Evolutionary conservation across 1,139 yeast species (phyloP).

Genomic region (Wickerhamomyces sp.): DNA sequence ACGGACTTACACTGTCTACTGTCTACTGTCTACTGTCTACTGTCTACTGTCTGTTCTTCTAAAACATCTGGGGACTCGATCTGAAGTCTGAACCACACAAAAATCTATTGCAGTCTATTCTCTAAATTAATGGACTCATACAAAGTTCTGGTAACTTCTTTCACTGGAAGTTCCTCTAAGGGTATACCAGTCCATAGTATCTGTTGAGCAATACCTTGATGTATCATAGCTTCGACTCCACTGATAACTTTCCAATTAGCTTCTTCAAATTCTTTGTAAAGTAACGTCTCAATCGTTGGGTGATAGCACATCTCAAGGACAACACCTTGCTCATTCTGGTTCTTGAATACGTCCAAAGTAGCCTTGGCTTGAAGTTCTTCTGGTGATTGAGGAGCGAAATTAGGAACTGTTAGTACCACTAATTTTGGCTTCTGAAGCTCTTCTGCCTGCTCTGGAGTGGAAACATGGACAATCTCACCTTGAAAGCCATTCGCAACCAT

Average conservation of each 20-base stretch:
- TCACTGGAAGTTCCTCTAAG: constrained; percentile 15
- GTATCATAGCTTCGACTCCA: constrained; percentile 25
- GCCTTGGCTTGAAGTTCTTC: constrained; percentile 18
- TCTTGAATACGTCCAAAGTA: constrained; percentile 17
- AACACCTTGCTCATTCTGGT: constrained; percentile 15
- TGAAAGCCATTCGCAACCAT: constrained; percentile 19
- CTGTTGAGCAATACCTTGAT: constrained; percentile 23
- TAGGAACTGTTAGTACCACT: constrained; percentile 21
- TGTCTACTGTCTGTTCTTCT: too few relatives aligned
- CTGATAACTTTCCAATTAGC: constrained; percentile 19
- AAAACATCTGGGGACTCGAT: too few relatives aligned
- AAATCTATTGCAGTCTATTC: too few relatives aligned
- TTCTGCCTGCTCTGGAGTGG: constrained; percentile 16
- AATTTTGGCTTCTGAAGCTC: constrained; percentile 14
- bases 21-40: too few relatives aligned
- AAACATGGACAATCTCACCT: constrained; percentile 21
- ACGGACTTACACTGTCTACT: too few relatives aligned
- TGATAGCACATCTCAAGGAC: constrained; percentile 24
- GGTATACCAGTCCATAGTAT: constrained; percentile 20
- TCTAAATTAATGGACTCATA: constrained; percentile 3
- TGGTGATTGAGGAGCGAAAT: constrained; percentile 14
- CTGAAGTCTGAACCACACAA: too few relatives aligned
- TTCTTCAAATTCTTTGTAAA: constrained; percentile 12
- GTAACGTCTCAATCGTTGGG: constrained; percentile 17
- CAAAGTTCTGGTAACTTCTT: constrained; percentile 7